A percentile compares a stretch with the other conserved stretches of the same genome.
phyloP scores from a whole-genome alignment of 1,139 yeast species.

The Yamadazyma diddensiae region DNA sequence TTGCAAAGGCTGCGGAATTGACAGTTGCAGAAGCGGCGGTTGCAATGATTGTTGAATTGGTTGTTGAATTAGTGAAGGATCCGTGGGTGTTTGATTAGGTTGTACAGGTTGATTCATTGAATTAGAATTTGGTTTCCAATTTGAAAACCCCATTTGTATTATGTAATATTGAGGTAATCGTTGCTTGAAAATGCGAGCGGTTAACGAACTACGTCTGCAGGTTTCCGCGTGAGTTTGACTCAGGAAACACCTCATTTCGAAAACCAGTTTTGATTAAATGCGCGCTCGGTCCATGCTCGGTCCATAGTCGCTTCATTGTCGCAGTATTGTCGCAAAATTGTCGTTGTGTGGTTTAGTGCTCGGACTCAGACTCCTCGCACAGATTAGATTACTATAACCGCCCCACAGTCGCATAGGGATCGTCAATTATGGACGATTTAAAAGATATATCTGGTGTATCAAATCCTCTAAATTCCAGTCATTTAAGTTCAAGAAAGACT shows the following conservation, averaged over 20 bases:
- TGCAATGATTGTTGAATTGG: neutral
- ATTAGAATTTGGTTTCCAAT: slow-evolving; percentile 1
- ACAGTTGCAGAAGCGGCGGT: neutral
- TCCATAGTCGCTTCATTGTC: no score
- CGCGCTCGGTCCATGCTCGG: no score
- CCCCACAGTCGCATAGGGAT: neutral
- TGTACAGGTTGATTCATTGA: neutral
- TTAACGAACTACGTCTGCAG: no score
- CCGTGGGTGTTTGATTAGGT: neutral
- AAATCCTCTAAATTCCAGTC: slow-evolving; percentile 10
- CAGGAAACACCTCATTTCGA: no score
- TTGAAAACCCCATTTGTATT: slow-evolving; percentile 2
- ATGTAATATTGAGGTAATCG: slow-evolving; percentile 7
- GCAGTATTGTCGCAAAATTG: no score
- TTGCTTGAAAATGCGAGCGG: neutral
- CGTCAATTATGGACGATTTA: neutral
- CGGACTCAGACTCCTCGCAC: no score
- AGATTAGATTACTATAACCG: neutral
- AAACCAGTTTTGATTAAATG: no score
- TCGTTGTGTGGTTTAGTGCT: no score
- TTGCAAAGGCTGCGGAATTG: neutral
- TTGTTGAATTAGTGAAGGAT: neutral
- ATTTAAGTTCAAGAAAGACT: slow-evolving; percentile 15
- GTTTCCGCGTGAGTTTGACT: no score
- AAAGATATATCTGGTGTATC: slow-evolving; percentile 8